Evolutionary conservation across 176 grass and related monocot species (phyloP).

Genomic region (Hordeum vulgare): DNA sequence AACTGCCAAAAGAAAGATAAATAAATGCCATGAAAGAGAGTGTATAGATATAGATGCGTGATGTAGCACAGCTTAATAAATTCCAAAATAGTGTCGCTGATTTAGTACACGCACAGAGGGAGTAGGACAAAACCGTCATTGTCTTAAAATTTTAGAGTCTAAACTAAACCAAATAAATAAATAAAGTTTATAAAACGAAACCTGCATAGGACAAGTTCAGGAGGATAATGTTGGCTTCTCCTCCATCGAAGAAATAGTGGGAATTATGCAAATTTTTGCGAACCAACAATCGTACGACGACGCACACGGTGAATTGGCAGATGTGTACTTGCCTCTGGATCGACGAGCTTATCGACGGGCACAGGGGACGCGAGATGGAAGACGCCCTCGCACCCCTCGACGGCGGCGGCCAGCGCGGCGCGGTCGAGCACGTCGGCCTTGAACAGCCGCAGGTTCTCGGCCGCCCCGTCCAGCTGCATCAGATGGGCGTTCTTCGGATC

Average conservation of each 20-base stretch:
- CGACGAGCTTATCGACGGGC: background rate
- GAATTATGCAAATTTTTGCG: background rate
- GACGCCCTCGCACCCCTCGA: constrained; percentile 37
- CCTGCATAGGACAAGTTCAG: no score
- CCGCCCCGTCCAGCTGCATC: constrained; percentile 24
- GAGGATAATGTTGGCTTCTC: no score
- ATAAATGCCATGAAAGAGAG: no score
- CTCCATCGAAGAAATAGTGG: background rate
- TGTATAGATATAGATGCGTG: no score
- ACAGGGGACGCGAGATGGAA: constrained; percentile 48
- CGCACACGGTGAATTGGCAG: background rate
- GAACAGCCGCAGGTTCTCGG: constrained; percentile 37
- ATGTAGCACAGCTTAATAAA: no score
- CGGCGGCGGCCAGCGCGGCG: constrained; percentile 14
- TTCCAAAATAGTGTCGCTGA: no score
- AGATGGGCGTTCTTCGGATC: constrained; percentile 34
- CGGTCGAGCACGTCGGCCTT: constrained; percentile 47
- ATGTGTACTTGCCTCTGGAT: constrained; percentile 18
- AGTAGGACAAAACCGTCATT: no score
- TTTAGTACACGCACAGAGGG: no score
- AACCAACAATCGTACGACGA: background rate
- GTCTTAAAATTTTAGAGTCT: no score
- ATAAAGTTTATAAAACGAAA: no score
- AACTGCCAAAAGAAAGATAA: no score
- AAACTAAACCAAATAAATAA: no score